Evolutionary conservation across 108 stramenopile species (phyloP).

Genomic region (Cyclotella cryptica): DNA sequence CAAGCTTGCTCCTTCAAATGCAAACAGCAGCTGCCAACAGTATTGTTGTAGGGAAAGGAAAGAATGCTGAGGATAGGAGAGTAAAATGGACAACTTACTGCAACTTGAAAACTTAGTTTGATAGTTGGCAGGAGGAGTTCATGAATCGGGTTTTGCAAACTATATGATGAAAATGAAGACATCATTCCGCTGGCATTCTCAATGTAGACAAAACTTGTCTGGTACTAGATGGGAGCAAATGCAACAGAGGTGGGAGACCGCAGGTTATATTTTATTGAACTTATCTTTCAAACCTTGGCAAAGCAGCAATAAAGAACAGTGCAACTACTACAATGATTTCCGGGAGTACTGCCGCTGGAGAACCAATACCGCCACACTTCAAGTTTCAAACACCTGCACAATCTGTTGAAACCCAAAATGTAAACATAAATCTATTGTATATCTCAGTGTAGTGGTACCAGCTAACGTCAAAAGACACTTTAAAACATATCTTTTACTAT

Average conservation of each 20-base stretch:
- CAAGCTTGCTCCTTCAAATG: no score
- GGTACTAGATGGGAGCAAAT: neutral
- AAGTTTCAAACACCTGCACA: neutral
- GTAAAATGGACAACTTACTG: neutral
- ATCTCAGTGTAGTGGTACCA: no score
- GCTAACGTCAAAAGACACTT: no score
- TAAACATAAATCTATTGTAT: no score
- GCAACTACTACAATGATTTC: neutral
- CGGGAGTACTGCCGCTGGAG: neutral
- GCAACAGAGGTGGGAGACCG: neutral
- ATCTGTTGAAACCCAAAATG: neutral
- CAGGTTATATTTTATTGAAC: neutral
- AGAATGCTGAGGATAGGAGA: constrained; percentile 1
- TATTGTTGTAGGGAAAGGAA: neutral
- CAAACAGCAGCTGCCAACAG: neutral
- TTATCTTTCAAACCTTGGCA: neutral
- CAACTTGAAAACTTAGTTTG: neutral
- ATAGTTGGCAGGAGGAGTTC: constrained; percentile 1
- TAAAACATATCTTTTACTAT: no score
- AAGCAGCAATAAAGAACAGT: neutral
- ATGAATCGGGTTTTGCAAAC: constrained; percentile 1
- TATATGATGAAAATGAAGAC: neutral
- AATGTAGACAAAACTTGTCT: constrained; percentile 4
- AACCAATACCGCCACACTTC: constrained; percentile 2
- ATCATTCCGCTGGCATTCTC: neutral